Percentiles rank a stretch among this genome's conserved stretches.
Conservation (phyloP, 345 rosid genomes). For the Aquilaria sinensis region DNA sequence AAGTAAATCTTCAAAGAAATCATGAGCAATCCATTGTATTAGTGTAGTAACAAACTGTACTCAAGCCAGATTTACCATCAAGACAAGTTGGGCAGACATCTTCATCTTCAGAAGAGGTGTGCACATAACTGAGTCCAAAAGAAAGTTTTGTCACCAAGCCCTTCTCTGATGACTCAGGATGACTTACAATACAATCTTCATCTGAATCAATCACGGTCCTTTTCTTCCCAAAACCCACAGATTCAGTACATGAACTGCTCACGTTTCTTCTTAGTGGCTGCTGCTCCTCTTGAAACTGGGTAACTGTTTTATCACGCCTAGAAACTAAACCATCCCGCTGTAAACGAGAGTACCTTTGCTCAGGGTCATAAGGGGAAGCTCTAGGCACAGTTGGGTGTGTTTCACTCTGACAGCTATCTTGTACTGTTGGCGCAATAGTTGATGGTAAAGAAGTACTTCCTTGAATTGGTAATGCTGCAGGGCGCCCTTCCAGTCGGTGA, state of each 20-base stretch:
- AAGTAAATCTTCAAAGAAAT: background rate
- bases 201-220: constrained; percentile 34
- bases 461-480: constrained; percentile 28
- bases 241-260: constrained; percentile 41
- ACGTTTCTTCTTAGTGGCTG: constrained; percentile 43
- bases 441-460: constrained; percentile 36
- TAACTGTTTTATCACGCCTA: constrained; percentile 45
- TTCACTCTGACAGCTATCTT: constrained; percentile 33
- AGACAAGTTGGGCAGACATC: constrained; percentile 72
- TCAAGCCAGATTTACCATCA: constrained; percentile 35
- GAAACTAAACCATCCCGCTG: constrained; percentile 69
- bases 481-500: constrained; percentile 40
- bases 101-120: constrained; percentile 47
- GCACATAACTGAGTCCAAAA: constrained; percentile 22
- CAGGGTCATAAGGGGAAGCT: constrained; percentile 42
- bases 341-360: constrained; percentile 46
- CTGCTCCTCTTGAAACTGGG: constrained; percentile 56
- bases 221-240: constrained; percentile 39
- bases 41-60: no score
- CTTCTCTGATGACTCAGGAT: constrained; percentile 35
- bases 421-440: constrained; percentile 19
- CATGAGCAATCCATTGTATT: no score
- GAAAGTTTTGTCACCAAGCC: constrained; percentile 24
- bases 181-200: constrained; percentile 26
- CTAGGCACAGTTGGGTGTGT: constrained; percentile 34